These are phyloP conservation scores for Penicillium robsamsonii DNA, from an alignment of 495 filamentous ascomycete species.

Conservation along the genomic window DNA sequence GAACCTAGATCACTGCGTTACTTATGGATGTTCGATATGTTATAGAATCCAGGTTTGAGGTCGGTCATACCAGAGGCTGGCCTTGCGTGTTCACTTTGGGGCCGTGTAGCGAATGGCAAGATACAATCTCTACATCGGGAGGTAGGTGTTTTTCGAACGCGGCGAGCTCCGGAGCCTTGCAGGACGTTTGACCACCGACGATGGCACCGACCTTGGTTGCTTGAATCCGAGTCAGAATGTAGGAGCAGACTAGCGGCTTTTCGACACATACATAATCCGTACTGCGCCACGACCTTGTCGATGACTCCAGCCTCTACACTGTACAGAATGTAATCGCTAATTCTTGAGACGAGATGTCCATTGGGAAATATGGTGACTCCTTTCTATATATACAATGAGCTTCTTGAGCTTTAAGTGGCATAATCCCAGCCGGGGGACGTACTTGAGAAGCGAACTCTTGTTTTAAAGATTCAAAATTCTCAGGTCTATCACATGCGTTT, in stretches of 20 bases:
- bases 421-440: constrained; percentile 42
- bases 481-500: constrained; percentile 87
- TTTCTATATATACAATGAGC: constrained; percentile 48
- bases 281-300: constrained; percentile 76
- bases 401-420: constrained; percentile 29
- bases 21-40: constrained; percentile 6
- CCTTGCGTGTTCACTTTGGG: constrained; percentile 82
- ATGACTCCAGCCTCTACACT: constrained; percentile 92
- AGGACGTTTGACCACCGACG: constrained; percentile 96
- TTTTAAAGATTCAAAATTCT: constrained; percentile 73
- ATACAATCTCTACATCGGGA: constrained; percentile 85
- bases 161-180: constrained; percentile 93
- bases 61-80: constrained; percentile 71
- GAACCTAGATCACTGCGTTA: constrained; percentile 50
- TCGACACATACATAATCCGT: constrained; percentile 79
- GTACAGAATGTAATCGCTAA: constrained; percentile 97
- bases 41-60: constrained; percentile 4
- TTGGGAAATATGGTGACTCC: constrained; percentile 69
- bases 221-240: constrained; percentile 44
- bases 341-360: constrained; percentile 90
- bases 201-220: constrained; percentile 92
- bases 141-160: constrained; percentile 91
- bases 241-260: constrained; percentile 3
- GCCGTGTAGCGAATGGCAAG: constrained; percentile 94
- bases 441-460: constrained; percentile 75